These are phyloP conservation scores for Ophiostoma ulmi DNA, from an alignment of 2,329 filamentous ascomycete species.

Conservation along the genomic window DNA sequence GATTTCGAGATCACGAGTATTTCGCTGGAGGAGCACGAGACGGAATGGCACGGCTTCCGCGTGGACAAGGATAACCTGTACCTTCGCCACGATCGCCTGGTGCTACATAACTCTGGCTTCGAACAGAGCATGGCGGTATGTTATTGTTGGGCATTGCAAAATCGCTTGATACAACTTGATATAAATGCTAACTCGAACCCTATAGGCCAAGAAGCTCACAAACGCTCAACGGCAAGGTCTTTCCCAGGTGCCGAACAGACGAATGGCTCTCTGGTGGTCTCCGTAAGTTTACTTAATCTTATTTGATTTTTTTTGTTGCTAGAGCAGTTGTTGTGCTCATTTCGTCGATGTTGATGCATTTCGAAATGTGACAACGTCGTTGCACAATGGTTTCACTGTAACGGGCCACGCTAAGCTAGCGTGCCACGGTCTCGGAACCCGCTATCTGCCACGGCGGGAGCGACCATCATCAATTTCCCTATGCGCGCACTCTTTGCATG, in stretches of 20 bases:
- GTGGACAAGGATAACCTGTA: too few species aligned
- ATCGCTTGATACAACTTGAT: too few species aligned
- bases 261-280: slow-evolving; percentile 97
- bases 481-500: too few species aligned
- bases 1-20: too few species aligned
- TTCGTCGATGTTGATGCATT: background rate
- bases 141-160: background rate
- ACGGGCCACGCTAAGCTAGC: background rate
- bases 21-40: too few species aligned
- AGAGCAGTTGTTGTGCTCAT: background rate
- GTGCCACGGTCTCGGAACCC: background rate
- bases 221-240: slow-evolving; percentile 95
- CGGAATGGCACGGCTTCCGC: too few species aligned
- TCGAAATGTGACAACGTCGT: background rate
- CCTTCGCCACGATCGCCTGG: too few species aligned
- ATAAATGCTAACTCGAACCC: slow-evolving; percentile 32
- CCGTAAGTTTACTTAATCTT: slow-evolving; percentile 31
- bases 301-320: background rate
- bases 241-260: slow-evolving; percentile 71
- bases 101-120: slow-evolving; percentile 37
- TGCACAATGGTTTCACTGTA: background rate
- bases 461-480: too few species aligned
- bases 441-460: background rate
- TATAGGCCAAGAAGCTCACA: slow-evolving; percentile 99
- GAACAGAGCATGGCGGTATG: slow-evolving; percentile 42